Percentiles rank a stretch among this genome's conserved stretches.
These are phyloP conservation scores for Phytopythium vexans DNA, from an alignment of 352 stramenopile species.

Conservation along the genomic window DNA sequence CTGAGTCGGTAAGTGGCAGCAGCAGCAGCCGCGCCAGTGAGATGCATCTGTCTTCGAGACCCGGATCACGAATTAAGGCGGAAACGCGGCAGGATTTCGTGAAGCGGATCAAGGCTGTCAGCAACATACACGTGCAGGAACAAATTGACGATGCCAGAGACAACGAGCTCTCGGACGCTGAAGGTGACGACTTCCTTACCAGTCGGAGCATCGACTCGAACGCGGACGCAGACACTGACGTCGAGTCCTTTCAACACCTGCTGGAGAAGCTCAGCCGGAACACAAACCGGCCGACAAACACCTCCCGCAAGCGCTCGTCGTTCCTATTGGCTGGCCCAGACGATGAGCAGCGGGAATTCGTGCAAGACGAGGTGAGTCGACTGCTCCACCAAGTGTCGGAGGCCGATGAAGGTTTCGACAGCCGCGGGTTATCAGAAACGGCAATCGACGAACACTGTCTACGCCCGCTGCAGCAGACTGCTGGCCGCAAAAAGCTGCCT, in stretches of 20 bases:
- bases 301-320: constrained; percentile 6
- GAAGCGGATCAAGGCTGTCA: background rate
- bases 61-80: background rate
- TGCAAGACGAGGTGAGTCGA: constrained; percentile 41
- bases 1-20: constrained; percentile 28
- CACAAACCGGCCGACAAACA: constrained; percentile 7
- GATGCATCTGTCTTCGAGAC: background rate
- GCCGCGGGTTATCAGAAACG: background rate
- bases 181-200: background rate
- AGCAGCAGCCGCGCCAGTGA: background rate
- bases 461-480: background rate
- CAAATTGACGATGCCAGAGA: no score
- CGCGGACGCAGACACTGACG: background rate
- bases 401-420: background rate
- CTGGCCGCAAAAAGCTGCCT: no score
- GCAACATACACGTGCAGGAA: background rate
- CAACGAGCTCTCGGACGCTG: background rate
- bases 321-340: constrained; percentile 29
- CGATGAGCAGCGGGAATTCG: constrained; percentile 35
- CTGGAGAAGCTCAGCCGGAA: constrained; percentile 36
- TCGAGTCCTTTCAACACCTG: constrained; percentile 47
- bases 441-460: background rate
- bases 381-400: constrained; percentile 14
- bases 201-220: background rate
- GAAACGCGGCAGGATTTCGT: constrained; percentile 4